phyloP scores from a whole-genome alignment of 805 yeast species.

The Candida loeiensis region DNA sequence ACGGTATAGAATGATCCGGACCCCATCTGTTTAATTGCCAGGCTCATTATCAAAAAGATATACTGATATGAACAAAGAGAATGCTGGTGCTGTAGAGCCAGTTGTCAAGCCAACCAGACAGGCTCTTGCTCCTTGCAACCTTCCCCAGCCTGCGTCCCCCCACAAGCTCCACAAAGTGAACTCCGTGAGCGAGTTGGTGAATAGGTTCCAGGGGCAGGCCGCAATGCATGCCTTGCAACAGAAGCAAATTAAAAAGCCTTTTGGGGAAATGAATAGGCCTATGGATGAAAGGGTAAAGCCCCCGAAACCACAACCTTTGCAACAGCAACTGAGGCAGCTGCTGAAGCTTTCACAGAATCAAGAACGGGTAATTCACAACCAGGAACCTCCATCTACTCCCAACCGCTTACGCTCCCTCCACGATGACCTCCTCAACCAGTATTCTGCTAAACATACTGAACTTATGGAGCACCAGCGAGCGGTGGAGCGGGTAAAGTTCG shows the following conservation, averaged over 20 bases:
- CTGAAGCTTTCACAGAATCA: no score
- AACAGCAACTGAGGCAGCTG: no score
- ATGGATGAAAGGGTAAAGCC: not conserved
- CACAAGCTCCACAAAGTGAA: slow-evolving; percentile 5
- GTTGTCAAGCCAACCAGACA: not conserved
- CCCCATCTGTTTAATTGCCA: not conserved
- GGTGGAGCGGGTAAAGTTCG: slow-evolving; percentile 28
- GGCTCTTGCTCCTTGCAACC: not conserved
- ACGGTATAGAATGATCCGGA: not conserved
- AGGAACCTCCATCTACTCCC: not conserved
- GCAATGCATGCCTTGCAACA: slow-evolving; percentile 1
- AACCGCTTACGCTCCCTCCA: slow-evolving; percentile 4
- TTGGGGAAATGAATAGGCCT: not conserved
- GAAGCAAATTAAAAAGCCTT: not conserved
- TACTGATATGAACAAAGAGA: slow-evolving; percentile 5
- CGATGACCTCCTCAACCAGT: slow-evolving; percentile 18
- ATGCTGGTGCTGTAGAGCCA: not conserved
- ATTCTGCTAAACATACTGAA: slow-evolving; percentile 52
- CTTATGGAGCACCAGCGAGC: slow-evolving; percentile 47
- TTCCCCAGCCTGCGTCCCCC: not conserved
- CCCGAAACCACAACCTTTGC: no score
- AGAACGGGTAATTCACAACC: not conserved
- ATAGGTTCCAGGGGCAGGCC: slow-evolving; percentile 4
- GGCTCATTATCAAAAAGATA: not conserved
- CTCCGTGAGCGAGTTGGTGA: slow-evolving; percentile 9